Conservation (phyloP, 1,284 basidiomycete genomes). For the Marasmius sp. region DNA sequence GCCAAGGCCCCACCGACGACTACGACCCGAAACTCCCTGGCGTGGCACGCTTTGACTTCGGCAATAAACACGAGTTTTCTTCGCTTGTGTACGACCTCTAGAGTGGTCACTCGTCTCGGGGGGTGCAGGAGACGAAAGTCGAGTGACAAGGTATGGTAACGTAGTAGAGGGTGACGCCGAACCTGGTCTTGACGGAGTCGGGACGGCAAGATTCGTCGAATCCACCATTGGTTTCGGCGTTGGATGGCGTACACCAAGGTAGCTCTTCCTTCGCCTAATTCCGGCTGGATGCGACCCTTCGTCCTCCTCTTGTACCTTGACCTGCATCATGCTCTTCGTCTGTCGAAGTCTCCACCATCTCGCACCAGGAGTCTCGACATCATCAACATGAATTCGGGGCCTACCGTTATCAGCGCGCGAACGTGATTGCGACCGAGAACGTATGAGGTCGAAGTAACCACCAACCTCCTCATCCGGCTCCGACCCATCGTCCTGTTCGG, state of each 20-base stretch:
- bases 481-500: not conserved
- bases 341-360: not conserved
- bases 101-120: not conserved
- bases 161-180: not conserved
- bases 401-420: not conserved
- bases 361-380: not conserved
- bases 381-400: not conserved
- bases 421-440: not conserved
- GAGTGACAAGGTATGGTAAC: not conserved
- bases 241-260: not conserved
- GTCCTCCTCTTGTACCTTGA: not conserved
- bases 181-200: not conserved
- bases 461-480: not conserved
- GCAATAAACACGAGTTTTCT: not conserved
- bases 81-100: not conserved
- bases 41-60: not conserved
- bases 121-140: not conserved
- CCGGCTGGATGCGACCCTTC: not conserved
- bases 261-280: not conserved
- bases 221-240: not conserved
- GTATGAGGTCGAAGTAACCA: not conserved
- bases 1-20: not conserved
- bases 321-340: not conserved
- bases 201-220: not conserved
- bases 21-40: not conserved